phyloP scores from a whole-genome alignment of 2,329 filamentous ascomycete species.

The Grosmannia penicillata region DNA sequence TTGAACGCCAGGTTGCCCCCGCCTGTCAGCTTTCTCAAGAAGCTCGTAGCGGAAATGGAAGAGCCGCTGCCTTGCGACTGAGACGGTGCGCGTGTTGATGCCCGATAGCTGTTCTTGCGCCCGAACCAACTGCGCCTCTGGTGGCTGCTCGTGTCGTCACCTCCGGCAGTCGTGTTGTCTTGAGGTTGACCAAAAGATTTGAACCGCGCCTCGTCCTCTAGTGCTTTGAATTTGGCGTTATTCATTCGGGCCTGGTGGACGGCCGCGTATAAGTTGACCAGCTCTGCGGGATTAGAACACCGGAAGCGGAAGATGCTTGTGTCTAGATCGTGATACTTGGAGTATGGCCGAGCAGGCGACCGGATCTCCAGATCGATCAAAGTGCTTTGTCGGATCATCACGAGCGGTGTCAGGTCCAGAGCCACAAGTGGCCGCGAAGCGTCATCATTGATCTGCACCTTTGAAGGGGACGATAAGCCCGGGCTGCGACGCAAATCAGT shows the following conservation, averaged over 20 bases:
- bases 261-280: conserved; percentile 66
- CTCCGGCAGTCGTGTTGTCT: conserved; percentile 23
- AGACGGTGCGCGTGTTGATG: conserved; percentile 44
- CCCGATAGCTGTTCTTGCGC: conserved; percentile 49
- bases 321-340: conserved; percentile 50
- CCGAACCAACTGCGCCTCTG: conserved; percentile 43
- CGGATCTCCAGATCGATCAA: conserved; percentile 88
- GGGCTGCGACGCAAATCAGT: conserved; percentile 1
- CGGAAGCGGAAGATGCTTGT: conserved; percentile 79
- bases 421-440: conserved; percentile 39
- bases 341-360: conserved; percentile 63
- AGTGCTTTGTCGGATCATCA: conserved; percentile 80
- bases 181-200: conserved; percentile 53
- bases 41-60: conserved; percentile 53
- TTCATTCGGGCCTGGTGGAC: conserved; percentile 84
- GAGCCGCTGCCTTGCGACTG: conserved; percentile 57
- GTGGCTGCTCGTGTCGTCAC: conserved; percentile 29
- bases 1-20: conserved; percentile 58
- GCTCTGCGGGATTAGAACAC: conserved; percentile 60
- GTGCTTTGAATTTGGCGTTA: conserved; percentile 71
- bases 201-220: conserved; percentile 52
- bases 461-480: conserved; percentile 12
- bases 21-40: conserved; percentile 65
- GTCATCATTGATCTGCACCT: conserved; percentile 16
- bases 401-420: conserved; percentile 79